phyloP scores from a whole-genome alignment of 2,329 filamentous ascomycete species.

The Phoma sp. region DNA sequence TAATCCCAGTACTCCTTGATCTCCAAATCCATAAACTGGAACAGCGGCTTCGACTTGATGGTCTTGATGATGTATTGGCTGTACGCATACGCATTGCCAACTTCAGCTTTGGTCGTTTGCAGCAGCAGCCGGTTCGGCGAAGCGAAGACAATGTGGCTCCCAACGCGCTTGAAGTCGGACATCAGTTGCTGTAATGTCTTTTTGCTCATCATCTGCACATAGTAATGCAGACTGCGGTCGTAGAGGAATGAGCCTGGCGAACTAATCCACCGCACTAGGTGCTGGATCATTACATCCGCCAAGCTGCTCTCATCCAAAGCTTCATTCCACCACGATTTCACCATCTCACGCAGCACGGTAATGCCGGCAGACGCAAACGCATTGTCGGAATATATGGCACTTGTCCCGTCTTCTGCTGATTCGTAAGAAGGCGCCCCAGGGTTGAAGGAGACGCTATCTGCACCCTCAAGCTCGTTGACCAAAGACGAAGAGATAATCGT shows the following conservation, averaged over 20 bases:
- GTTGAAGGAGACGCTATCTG: conserved; percentile 85
- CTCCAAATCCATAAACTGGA: conserved; percentile 95
- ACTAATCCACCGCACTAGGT: conserved; percentile 95
- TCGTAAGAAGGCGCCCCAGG: conserved; percentile 69
- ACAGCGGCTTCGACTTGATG: conserved; percentile 92
- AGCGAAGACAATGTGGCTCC: conserved; percentile 94
- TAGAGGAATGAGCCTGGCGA: conserved; percentile 88
- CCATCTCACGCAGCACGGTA: conserved; percentile 92
- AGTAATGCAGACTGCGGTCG: conserved; percentile 91
- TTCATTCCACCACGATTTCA: conserved; percentile 97
- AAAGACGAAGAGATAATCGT: conserved; percentile 95
- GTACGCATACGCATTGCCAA: conserved; percentile 95
- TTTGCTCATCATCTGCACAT: conserved; percentile 97
- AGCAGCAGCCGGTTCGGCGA: conserved; percentile 86
- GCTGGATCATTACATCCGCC: conserved; percentile 97
- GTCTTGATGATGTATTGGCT: conserved; percentile 97
- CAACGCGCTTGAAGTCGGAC: conserved; percentile 93
- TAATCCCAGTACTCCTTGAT: conserved; percentile 99
- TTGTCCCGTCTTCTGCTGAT: conserved; percentile 65
- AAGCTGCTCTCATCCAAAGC: conserved; percentile 76
- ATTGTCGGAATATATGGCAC: conserved; percentile 80
- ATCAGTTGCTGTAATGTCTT: conserved; percentile 98
- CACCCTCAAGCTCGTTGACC: conserved; percentile 93
- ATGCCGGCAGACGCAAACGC: conserved; percentile 94
- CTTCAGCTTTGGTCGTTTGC: conserved; percentile 95